phyloP scores from a whole-genome alignment of 169 alveolate genomes.

The Cryptosporidium felis region DNA sequence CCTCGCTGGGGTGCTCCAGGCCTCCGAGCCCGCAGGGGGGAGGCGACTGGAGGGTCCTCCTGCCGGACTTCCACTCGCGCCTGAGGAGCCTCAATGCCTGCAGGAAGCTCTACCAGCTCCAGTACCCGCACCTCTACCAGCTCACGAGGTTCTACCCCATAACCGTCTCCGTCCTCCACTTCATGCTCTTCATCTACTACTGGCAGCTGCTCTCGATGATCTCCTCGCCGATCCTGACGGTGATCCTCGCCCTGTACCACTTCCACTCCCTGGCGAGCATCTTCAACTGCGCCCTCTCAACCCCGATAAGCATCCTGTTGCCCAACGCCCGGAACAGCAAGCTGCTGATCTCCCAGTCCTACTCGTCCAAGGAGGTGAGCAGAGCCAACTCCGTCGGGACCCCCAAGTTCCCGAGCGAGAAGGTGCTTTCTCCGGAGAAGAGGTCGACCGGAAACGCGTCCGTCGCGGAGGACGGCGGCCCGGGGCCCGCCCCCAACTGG shows the following conservation, averaged over 20 bases:
- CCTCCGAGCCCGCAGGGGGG: not conserved
- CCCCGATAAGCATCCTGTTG: conserved; percentile 35
- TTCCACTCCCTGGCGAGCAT: conserved; percentile 1
- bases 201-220: conserved; percentile 66
- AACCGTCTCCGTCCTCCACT: conserved; percentile 15
- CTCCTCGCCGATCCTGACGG: conserved; percentile 16
- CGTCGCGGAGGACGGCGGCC: not conserved
- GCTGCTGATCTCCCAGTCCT: conserved; percentile 28
- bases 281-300: conserved; percentile 26
- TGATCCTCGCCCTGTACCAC: conserved; percentile 37
- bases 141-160: conserved; percentile 45
- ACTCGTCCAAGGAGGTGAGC: conserved; percentile 13
- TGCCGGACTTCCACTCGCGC: not conserved
- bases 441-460: not conserved
- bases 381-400: conserved; percentile 15
- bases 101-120: conserved; percentile 43
- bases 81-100: not conserved
- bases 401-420: not conserved
- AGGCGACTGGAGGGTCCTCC: not conserved
- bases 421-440: not conserved
- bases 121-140: conserved; percentile 53
- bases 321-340: conserved; percentile 62
- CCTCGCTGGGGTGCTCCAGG: conserved; percentile 8
- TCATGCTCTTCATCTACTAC: conserved; percentile 15
- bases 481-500: not conserved